These are phyloP conservation scores for Roridomyces roridus DNA, from an alignment of 768 basidiomycete species.

Conservation along the genomic window DNA sequence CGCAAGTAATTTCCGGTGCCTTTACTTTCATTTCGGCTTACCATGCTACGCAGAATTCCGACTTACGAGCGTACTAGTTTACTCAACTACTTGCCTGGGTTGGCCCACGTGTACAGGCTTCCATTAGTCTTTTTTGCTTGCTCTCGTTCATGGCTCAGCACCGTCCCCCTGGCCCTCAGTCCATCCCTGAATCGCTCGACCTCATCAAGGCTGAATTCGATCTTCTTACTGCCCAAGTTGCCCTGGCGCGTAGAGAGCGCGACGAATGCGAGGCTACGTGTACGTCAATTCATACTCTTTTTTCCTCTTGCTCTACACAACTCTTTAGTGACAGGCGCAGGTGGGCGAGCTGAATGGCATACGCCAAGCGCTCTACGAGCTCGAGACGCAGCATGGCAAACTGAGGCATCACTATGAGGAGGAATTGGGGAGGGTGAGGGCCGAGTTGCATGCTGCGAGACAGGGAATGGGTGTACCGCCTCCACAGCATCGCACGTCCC, in stretches of 20 bases:
- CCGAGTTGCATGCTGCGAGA: conserved; percentile 58
- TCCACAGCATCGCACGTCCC: conserved; percentile 35
- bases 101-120: conserved; percentile 18
- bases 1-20: too few species aligned
- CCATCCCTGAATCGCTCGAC: conserved; percentile 66
- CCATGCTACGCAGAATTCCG: too few species aligned
- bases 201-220: conserved; percentile 76
- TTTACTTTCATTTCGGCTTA: too few species aligned
- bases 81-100: neutral
- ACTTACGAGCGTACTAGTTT: too few species aligned
- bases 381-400: conserved; percentile 73
- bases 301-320: neutral
- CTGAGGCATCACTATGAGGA: conserved; percentile 72
- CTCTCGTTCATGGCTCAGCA: conserved; percentile 24
- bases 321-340: conserved; percentile 58
- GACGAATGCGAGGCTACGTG: conserved; percentile 79
- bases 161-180: conserved; percentile 10
- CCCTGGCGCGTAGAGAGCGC: conserved; percentile 60
- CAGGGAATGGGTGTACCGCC: conserved; percentile 40
- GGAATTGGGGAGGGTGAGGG: conserved; percentile 60
- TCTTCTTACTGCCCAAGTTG: conserved; percentile 60
- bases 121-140: conserved; percentile 15
- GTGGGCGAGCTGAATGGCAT: conserved; percentile 77
- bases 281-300: conserved; percentile 34
- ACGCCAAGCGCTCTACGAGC: conserved; percentile 73